Conservation (phyloP, 352 stramenopile species). For the Phytophthora chlamydospora region DNA sequence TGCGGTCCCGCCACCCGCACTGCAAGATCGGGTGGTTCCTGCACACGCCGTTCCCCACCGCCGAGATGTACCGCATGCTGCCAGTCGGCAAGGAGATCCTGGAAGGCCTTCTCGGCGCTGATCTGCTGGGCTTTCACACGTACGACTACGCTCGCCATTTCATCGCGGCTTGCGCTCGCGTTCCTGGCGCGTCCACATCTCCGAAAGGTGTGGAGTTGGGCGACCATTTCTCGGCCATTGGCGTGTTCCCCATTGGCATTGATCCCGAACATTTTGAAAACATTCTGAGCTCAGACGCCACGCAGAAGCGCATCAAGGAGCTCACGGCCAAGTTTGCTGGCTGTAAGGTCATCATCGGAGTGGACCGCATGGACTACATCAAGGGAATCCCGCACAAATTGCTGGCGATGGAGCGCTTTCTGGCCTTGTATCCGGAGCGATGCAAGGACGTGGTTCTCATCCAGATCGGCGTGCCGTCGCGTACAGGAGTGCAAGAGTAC, state of each 20-base stretch:
- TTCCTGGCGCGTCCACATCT: conserved; percentile 75
- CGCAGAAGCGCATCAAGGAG: conserved; percentile 65
- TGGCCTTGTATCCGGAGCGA: conserved; percentile 85
- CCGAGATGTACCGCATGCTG: conserved; percentile 87
- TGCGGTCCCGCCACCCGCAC: conserved; percentile 73
- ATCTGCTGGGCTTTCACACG: conserved; percentile 87
- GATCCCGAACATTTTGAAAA: conserved; percentile 85
- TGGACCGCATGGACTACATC: conserved; percentile 89
- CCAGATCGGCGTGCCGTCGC: conserved; percentile 93
- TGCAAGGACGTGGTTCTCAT: conserved; percentile 93
- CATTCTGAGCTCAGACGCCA: conserved; percentile 53
- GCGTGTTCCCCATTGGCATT: conserved; percentile 88
- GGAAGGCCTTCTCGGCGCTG: conserved; percentile 77
- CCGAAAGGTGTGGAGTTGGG: conserved; percentile 83
- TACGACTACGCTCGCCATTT: conserved; percentile 91
- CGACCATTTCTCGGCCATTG: conserved; percentile 82
- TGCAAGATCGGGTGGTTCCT: conserved; percentile 90
- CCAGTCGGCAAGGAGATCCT: conserved; percentile 82
- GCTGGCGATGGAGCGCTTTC: conserved; percentile 86
- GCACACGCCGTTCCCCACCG: conserved; percentile 87
- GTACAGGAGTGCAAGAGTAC: conserved; percentile 86
- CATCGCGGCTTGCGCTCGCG: conserved; percentile 72
- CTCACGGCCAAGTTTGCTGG: conserved; percentile 67
- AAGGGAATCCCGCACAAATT: conserved; percentile 90
- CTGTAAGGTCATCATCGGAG: conserved; percentile 85